phyloP scores from a whole-genome alignment of 805 yeast genomes.

The Saccharomycopsis babjevae region DNA sequence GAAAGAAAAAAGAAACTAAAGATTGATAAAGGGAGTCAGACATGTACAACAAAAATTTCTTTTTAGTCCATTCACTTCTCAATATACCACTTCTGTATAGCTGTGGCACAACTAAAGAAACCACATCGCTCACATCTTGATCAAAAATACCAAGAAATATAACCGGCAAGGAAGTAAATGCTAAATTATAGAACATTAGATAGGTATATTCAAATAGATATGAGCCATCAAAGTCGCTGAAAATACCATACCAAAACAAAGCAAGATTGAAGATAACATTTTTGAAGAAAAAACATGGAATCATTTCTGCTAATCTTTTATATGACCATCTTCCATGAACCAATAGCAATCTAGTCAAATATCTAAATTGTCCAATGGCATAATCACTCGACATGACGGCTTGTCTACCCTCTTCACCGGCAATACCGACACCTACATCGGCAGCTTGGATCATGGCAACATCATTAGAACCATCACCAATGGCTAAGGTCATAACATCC shows the following conservation, averaged over 20 bases:
- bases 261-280: constrained; percentile 68
- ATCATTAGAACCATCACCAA: constrained; percentile 85
- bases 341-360: constrained; percentile 50
- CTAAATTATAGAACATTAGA: constrained; percentile 72
- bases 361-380: constrained; percentile 78
- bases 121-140: constrained; percentile 66
- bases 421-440: constrained; percentile 81
- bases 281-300: constrained; percentile 72
- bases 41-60: constrained; percentile 66
- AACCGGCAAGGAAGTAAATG: constrained; percentile 73
- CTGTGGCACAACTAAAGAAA: constrained; percentile 65
- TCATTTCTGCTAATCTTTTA: constrained; percentile 73
- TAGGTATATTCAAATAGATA: constrained; percentile 71
- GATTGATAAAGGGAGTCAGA: constrained; percentile 71
- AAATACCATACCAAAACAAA: constrained; percentile 72
- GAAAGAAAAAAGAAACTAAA: constrained; percentile 61
- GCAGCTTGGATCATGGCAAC: constrained; percentile 90
- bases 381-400: constrained; percentile 85
- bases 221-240: constrained; percentile 66
- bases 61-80: constrained; percentile 59
- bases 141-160: constrained; percentile 71
- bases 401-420: constrained; percentile 87
- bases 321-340: constrained; percentile 87
- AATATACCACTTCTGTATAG: constrained; percentile 64
- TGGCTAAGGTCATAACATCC: constrained; percentile 76